Evolutionary conservation across 768 basidiomycete species (phyloP).

Genomic region (Mycena amicta): DNA sequence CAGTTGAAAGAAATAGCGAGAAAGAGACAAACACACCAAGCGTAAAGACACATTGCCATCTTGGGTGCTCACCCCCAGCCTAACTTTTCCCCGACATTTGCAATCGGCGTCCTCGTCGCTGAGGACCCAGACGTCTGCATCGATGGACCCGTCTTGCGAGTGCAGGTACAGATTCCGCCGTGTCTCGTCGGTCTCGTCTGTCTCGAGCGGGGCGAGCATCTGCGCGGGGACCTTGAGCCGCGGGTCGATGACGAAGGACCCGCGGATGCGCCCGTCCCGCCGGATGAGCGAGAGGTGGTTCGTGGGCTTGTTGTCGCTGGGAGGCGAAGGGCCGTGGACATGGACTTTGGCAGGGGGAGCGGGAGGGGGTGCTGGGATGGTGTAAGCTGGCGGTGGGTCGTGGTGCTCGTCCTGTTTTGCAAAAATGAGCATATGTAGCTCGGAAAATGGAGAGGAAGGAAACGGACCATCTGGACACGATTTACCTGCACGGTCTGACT

Average conservation of each 20-base stretch:
- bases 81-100: constrained; percentile 11
- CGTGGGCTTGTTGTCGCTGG: constrained; percentile 29
- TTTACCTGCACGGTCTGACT: constrained; percentile 7
- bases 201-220: constrained; percentile 40
- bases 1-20: background rate
- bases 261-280: constrained; percentile 33
- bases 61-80: background rate
- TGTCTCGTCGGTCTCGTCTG: constrained; percentile 37
- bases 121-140: constrained; percentile 43
- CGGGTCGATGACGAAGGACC: constrained; percentile 47
- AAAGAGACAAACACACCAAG: constrained; percentile 4
- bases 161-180: constrained; percentile 42
- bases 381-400: constrained; percentile 18
- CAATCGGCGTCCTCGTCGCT: constrained; percentile 1
- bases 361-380: background rate
- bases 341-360: background rate
- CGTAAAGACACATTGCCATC: background rate
- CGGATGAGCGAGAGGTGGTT: constrained; percentile 37
- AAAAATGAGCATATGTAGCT: background rate
- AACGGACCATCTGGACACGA: constrained; percentile 1
- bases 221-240: constrained; percentile 39
- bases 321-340: background rate
- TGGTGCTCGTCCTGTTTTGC: background rate
- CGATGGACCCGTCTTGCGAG: constrained; percentile 37
- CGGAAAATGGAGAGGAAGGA: too few relatives aligned